Conservation (phyloP, 2,329 filamentous ascomycete species). For the Hypocreales sp. region DNA sequence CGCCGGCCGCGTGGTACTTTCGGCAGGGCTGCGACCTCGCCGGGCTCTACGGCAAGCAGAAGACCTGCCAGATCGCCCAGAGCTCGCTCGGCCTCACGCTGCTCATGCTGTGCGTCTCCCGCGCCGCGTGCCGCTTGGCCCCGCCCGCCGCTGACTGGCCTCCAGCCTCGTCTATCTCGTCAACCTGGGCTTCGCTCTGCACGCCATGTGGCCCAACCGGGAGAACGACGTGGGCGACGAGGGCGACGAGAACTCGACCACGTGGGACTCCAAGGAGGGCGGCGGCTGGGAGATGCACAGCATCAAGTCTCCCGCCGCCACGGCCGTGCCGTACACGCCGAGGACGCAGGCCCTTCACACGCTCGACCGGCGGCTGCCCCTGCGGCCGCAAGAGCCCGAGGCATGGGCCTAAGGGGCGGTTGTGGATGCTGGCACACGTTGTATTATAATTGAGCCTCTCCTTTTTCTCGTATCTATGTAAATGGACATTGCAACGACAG, state of each 20-base stretch:
- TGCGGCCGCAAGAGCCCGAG: conserved; percentile 20
- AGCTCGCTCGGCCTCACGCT: conserved; percentile 47
- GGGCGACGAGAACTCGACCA: conserved; percentile 22
- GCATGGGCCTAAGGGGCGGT: too few species aligned
- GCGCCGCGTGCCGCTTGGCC: too few species aligned
- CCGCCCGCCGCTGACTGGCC: neutral
- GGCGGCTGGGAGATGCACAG: conserved; percentile 43
- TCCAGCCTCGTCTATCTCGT: conserved; percentile 42
- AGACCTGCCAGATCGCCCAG: conserved; percentile 54
- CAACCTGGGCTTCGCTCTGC: conserved; percentile 43
- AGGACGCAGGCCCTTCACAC: conserved; percentile 53
- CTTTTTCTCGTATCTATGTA: too few species aligned
- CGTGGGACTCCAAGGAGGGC: conserved; percentile 21
- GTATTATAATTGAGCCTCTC: too few species aligned
- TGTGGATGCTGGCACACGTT: too few species aligned
- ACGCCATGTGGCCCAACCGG: conserved; percentile 40
- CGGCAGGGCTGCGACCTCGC: conserved; percentile 52
- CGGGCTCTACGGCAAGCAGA: conserved; percentile 31
- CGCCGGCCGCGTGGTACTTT: conserved; percentile 59
- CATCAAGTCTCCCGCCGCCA: conserved; percentile 21
- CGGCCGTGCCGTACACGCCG: conserved; percentile 40
- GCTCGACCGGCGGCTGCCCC: conserved; percentile 40
- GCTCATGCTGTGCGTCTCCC: conserved; percentile 49
- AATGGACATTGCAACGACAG: too few species aligned
- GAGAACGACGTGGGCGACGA: conserved; percentile 31